phyloP scores from a whole-genome alignment of 2,329 filamentous ascomycete species.

The Simplicillium aogashimaense region DNA sequence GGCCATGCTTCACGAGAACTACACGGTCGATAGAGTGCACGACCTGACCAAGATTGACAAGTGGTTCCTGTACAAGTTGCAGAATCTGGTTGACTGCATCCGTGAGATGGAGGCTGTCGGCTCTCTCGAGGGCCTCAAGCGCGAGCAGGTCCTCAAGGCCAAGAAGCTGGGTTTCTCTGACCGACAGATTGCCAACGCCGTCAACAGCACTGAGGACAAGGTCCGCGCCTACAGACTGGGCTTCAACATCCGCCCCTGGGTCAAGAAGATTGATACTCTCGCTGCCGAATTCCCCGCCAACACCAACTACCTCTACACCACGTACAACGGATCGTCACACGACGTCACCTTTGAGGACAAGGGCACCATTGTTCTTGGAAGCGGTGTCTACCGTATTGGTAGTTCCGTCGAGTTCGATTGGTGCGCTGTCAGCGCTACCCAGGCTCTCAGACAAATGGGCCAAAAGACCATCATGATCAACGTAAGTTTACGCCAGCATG shows the following conservation, averaged over 20 bases:
- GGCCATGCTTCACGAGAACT: slow-evolving; percentile 95
- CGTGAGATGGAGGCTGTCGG: slow-evolving; percentile 77
- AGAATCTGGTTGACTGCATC: slow-evolving; percentile 91
- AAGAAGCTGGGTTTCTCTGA: slow-evolving; percentile 99
- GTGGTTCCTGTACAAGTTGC: slow-evolving; percentile 97
- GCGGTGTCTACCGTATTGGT: slow-evolving; percentile 94
- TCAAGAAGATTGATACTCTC: slow-evolving; percentile 97
- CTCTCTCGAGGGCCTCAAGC: slow-evolving; percentile 73
- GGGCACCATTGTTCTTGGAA: slow-evolving; percentile 80
- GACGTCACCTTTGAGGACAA: slow-evolving; percentile 92
- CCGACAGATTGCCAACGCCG: slow-evolving; percentile 81
- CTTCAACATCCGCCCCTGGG: slow-evolving; percentile 88
- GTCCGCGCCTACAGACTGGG: slow-evolving; percentile 76
- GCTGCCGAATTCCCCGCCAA: slow-evolving; percentile 93
- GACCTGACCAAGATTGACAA: slow-evolving; percentile 98
- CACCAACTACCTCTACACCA: slow-evolving; percentile 95
- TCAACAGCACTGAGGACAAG: slow-evolving; percentile 79
- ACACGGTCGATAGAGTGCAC: slow-evolving; percentile 84
- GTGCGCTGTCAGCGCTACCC: slow-evolving; percentile 87
- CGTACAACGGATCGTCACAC: slow-evolving; percentile 91
- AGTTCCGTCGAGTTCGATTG: slow-evolving; percentile 98
- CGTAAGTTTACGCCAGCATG: slow-evolving; percentile 27
- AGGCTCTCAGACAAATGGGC: slow-evolving; percentile 73
- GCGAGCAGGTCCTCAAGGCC: slow-evolving; percentile 78
- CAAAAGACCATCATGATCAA: slow-evolving; percentile 99